These are phyloP conservation scores for Cenchrus fungigraminus DNA, from an alignment of 176 grass and related monocot species.

Conservation along the genomic window DNA sequence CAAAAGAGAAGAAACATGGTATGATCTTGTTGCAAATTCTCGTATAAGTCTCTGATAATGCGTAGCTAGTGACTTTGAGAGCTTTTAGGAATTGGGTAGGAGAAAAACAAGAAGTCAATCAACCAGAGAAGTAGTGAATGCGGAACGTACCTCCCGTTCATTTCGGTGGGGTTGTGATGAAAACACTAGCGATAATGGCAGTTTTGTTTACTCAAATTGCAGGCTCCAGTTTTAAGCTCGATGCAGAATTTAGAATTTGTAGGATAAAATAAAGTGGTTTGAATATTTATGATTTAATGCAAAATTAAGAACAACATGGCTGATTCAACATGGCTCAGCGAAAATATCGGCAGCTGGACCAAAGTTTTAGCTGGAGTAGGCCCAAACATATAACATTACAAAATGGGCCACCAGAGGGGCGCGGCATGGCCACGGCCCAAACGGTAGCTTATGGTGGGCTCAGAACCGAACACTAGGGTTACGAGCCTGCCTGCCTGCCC, in stretches of 20 bases:
- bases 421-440: neutral
- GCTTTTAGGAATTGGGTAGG: neutral
- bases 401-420: neutral
- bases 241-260: no score
- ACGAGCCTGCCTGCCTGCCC: neutral
- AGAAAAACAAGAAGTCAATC: neutral
- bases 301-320: no score
- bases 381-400: neutral
- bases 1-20: neutral
- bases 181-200: no score
- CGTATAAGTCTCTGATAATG: neutral
- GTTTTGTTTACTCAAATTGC: no score
- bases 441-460: neutral
- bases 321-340: no score
- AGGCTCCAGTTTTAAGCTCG: no score
- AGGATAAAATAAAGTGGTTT: no score
- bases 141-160: no score
- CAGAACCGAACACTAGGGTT: conserved; percentile 26
- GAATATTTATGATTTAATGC: no score
- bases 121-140: neutral
- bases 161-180: no score
- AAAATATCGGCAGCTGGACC: no score
- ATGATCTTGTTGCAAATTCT: neutral
- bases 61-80: neutral
- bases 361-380: neutral